phyloP scores from a whole-genome alignment of 441 rosid genomes.

The Euphorbia celastroides region DNA sequence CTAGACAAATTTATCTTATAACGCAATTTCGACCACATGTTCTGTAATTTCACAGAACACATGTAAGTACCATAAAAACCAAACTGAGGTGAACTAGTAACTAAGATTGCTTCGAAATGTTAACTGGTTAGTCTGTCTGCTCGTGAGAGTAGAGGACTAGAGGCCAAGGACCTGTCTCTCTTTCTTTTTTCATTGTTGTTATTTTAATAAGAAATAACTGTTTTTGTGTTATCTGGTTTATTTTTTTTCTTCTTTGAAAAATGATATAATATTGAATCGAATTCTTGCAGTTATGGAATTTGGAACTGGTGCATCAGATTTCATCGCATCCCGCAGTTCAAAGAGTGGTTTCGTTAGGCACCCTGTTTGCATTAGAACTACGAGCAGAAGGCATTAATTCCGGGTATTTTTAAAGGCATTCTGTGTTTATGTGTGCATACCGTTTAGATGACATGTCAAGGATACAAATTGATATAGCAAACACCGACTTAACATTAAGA shows the following conservation, averaged over 20 bases:
- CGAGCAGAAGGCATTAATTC: slow-evolving; percentile 54
- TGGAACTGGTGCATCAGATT: slow-evolving; percentile 46
- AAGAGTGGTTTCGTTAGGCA: slow-evolving; percentile 82
- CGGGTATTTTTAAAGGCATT: slow-evolving; percentile 54
- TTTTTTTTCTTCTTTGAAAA: too few relatives aligned
- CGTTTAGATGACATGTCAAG: neutral
- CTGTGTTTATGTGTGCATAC: neutral
- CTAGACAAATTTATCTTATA: neutral
- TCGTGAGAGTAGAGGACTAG: neutral
- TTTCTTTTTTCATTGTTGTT: too few relatives aligned
- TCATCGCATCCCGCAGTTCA: slow-evolving; percentile 67
- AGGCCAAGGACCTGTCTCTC: too few relatives aligned
- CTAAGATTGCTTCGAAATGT: too few relatives aligned
- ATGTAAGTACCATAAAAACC: neutral
- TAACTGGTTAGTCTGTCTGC: neutral
- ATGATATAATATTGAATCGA: slow-evolving; percentile 5
- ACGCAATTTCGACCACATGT: too few relatives aligned
- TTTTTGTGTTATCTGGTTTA: too few relatives aligned
- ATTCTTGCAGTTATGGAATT: slow-evolving; percentile 76
- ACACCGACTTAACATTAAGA: neutral
- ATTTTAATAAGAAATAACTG: too few relatives aligned
- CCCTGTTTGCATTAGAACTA: slow-evolving; percentile 73
- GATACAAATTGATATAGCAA: neutral
- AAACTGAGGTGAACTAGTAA: neutral
- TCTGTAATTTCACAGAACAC: neutral